A percentile compares a stretch with the other conserved stretches of the same genome.
Evolutionary conservation across 116 monocot genomes (phyloP).

Genomic region (Iris pallida): DNA sequence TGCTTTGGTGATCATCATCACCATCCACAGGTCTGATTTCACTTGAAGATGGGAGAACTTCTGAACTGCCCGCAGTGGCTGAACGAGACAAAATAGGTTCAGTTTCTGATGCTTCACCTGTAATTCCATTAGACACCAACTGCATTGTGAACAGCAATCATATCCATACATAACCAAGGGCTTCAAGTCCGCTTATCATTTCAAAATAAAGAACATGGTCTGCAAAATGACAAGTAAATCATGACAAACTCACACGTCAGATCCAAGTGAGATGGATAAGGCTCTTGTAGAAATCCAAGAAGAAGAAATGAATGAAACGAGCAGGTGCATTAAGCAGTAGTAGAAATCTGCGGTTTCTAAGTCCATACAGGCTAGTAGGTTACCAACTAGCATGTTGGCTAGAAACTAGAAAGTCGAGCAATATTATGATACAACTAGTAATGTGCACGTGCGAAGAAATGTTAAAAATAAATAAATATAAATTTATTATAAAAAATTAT

Average conservation of each 20-base stretch:
- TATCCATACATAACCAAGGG: constrained; percentile 28
- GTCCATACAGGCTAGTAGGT: no score
- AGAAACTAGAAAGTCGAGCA: no score
- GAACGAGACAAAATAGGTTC: constrained; percentile 35
- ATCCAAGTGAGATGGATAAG: neutral
- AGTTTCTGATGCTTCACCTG: constrained; percentile 28
- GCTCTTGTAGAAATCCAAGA: neutral
- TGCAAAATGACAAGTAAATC: constrained; percentile 14
- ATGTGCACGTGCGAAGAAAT: no score
- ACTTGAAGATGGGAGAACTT: constrained; percentile 21
- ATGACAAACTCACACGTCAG: neutral
- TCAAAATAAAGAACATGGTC: constrained; percentile 23
- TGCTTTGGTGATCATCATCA: constrained; percentile 27
- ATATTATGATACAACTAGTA: no score
- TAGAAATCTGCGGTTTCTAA: no score
- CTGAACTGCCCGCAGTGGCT: constrained; percentile 4
- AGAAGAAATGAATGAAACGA: neutral
- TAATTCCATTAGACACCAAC: constrained; percentile 26
- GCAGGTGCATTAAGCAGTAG: neutral
- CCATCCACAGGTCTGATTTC: constrained; percentile 41
- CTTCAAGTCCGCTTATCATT: constrained; percentile 14
- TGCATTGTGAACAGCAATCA: constrained; percentile 46
- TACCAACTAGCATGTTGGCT: no score
- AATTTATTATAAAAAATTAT: no score
- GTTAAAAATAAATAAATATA: no score